phyloP scores from a whole-genome alignment of 2,329 filamentous ascomycete genomes.

The Penicillium sp. region DNA sequence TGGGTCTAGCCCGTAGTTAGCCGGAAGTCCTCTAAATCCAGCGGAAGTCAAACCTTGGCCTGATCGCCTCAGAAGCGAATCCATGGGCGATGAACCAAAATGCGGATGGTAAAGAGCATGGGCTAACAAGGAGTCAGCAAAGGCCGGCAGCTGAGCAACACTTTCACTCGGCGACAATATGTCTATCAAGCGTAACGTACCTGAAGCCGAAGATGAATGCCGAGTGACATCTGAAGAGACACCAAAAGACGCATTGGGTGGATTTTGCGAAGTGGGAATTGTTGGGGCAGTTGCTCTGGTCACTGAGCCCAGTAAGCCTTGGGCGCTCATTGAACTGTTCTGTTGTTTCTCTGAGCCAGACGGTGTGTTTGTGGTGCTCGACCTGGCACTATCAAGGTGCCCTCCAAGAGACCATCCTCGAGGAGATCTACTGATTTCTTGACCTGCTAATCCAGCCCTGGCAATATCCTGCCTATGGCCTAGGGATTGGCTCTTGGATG shows the following conservation, averaged over 20 bases:
- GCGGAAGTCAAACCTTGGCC: constrained; percentile 44
- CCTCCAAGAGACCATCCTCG: constrained; percentile 40
- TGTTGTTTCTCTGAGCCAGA: constrained; percentile 29
- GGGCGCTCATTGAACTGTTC: constrained; percentile 10
- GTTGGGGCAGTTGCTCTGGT: constrained; percentile 11
- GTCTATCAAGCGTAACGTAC: not conserved
- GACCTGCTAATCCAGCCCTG: constrained; percentile 44
- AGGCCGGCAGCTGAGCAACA: not conserved
- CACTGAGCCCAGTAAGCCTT: constrained; percentile 26
- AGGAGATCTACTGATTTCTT: constrained; percentile 22
- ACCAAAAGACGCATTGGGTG: constrained; percentile 6
- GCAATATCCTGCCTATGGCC: constrained; percentile 53
- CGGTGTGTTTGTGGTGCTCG: constrained; percentile 19
- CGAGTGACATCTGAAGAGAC: not conserved
- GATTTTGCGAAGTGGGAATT: constrained; percentile 21
- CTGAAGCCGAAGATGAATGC: not conserved
- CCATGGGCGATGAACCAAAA: constrained; percentile 33
- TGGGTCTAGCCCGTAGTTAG: constrained; percentile 40
- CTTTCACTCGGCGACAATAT: not conserved
- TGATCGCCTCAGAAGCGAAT: constrained; percentile 43
- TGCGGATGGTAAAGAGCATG: constrained; percentile 23
- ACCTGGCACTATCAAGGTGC: constrained; percentile 26
- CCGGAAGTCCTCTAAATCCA: not conserved
- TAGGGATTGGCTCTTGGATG: constrained; percentile 55
- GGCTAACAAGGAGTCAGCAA: constrained; percentile 14